Percentiles rank a stretch among this genome's conserved stretches.
phyloP scores from a whole-genome alignment of 2,329 filamentous ascomycete genomes.

The Fusarium pilosicola region DNA sequence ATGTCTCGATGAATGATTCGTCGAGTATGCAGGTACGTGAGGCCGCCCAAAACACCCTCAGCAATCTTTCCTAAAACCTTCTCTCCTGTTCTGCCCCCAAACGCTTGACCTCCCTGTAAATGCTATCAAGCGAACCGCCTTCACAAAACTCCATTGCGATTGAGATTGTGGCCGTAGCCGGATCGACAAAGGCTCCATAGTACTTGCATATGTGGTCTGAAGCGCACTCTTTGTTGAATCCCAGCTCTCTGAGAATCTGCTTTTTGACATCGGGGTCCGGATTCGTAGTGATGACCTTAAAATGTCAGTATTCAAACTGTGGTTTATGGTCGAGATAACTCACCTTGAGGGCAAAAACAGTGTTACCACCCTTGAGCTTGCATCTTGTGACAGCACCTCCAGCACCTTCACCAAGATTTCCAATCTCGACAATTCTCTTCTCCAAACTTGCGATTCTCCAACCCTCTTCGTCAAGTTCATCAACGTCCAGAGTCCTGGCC shows the following conservation, averaged over 20 bases:
- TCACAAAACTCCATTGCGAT: constrained; percentile 99
- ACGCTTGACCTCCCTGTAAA: constrained; percentile 97
- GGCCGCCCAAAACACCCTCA: constrained; percentile 90
- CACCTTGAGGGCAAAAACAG: constrained; percentile 95
- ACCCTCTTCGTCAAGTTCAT: constrained; percentile 92
- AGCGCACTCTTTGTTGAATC: constrained; percentile 97
- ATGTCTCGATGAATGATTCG: constrained; percentile 99
- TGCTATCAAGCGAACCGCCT: constrained; percentile 93
- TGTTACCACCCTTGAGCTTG: constrained; percentile 89
- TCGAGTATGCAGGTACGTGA: constrained; percentile 94
- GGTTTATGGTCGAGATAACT: constrained; percentile 35
- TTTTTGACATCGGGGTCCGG: constrained; percentile 98
- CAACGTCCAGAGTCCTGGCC: constrained; percentile 86
- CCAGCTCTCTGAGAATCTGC: constrained; percentile 94
- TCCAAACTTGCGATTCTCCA: constrained; percentile 94
- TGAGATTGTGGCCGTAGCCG: constrained; percentile 94
- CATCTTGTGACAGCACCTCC: constrained; percentile 95
- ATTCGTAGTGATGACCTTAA: constrained; percentile 94
- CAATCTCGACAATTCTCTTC: constrained; percentile 86
- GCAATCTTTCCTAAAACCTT: constrained; percentile 97
- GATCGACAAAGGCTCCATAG: constrained; percentile 96
- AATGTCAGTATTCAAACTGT: constrained; percentile 20
- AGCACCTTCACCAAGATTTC: constrained; percentile 91
- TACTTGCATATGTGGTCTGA: constrained; percentile 97
- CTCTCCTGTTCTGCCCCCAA: constrained; percentile 92